phyloP scores from a whole-genome alignment of 306 rosid genomes.

The Quercus suber region DNA sequence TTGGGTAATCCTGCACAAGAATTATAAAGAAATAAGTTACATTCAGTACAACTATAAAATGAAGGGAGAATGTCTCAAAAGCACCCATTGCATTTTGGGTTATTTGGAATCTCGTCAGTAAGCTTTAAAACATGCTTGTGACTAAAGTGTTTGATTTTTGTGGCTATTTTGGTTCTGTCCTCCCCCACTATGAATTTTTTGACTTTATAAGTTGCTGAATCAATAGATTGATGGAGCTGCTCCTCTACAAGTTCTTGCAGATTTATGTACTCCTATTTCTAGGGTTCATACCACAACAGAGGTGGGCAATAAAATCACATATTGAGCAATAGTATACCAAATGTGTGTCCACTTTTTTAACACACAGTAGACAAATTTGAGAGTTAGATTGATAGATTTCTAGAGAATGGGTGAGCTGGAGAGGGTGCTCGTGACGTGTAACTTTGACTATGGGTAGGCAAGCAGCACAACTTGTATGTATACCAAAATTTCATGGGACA shows the following conservation, averaged over 20 bases:
- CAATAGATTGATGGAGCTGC: fast-evolving
- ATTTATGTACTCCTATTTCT: background rate
- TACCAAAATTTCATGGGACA: background rate
- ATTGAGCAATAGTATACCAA: background rate
- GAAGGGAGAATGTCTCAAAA: background rate
- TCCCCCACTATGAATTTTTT: background rate
- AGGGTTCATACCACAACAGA: background rate
- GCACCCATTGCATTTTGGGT: background rate
- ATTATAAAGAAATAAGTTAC: background rate
- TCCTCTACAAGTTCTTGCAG: background rate
- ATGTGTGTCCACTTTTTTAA: background rate
- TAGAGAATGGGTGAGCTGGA: background rate
- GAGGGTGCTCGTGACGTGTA: background rate
- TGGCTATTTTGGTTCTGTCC: background rate
- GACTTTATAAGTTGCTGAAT: background rate
- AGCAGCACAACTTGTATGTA: background rate
- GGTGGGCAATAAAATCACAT: background rate
- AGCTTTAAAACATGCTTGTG: background rate
- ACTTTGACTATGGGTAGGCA: background rate
- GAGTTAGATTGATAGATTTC: background rate
- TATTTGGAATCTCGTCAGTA: background rate
- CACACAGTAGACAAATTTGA: background rate
- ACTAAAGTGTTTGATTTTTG: background rate
- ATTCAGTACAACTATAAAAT: background rate
- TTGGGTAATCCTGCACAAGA: background rate